Evolutionary conservation across 2,329 filamentous ascomycete genomes (phyloP).

Genomic region (Calonectria pseudoreteaudii): DNA sequence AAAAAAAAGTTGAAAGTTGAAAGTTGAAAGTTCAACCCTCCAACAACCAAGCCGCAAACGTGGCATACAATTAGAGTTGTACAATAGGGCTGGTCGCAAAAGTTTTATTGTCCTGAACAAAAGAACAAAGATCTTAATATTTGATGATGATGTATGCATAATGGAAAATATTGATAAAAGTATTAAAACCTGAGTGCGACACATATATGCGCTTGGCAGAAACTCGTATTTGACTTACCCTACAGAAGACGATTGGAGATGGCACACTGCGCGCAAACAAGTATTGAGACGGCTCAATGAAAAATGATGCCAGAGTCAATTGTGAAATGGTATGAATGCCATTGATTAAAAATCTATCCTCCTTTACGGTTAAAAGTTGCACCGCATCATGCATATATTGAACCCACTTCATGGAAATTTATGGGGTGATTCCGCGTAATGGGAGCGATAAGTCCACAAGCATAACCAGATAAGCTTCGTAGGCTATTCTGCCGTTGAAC

Average conservation of each 20-base stretch:
- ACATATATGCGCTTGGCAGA: background rate
- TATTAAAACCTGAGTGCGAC: too few relatives aligned
- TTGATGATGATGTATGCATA: too few relatives aligned
- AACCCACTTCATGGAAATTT: background rate
- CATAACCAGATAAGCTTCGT: background rate
- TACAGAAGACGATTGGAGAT: background rate
- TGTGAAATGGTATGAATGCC: background rate
- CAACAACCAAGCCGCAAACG: too few relatives aligned
- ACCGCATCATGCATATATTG: background rate
- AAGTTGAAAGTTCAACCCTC: too few relatives aligned
- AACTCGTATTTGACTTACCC: background rate
- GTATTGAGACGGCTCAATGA: fast-evolving
- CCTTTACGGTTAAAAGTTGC: background rate
- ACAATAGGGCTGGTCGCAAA: too few relatives aligned
- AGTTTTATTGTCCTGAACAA: too few relatives aligned
- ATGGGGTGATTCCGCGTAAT: background rate
- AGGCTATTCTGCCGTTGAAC: background rate
- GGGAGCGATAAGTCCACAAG: background rate
- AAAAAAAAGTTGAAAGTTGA: too few relatives aligned
- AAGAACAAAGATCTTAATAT: too few relatives aligned
- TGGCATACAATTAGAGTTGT: background rate
- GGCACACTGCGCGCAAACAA: background rate
- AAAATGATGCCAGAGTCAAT: background rate
- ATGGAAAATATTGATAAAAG: too few relatives aligned
- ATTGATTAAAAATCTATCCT: background rate